Conservation (phyloP, 768 basidiomycete genomes). For the Russula virescens region DNA sequence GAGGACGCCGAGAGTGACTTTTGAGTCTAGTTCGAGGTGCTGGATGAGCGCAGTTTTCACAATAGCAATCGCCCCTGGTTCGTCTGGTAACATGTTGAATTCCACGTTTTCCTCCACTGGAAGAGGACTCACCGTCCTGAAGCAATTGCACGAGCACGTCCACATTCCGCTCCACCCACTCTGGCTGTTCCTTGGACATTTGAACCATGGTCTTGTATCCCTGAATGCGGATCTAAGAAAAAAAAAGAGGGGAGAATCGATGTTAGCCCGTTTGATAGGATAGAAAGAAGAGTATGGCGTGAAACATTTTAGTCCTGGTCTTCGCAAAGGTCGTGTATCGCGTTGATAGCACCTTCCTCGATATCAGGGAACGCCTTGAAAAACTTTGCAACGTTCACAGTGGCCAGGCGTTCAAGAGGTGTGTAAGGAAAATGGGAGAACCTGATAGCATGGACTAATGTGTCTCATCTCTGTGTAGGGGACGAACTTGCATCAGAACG, state of each 20-base stretch:
- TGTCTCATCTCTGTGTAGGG: conserved; percentile 42
- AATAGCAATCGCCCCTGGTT: conserved; percentile 55
- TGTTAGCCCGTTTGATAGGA: neutral
- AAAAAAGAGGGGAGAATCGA: neutral
- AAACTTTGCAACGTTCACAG: conserved; percentile 49
- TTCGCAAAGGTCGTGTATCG: conserved; percentile 74
- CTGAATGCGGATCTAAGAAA: conserved; percentile 56
- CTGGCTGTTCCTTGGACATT: conserved; percentile 43
- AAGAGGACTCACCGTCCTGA: conserved; percentile 53
- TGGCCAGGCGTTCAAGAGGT: conserved; percentile 50
- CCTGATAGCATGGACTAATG: conserved; percentile 48
- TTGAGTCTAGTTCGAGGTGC: conserved; percentile 60
- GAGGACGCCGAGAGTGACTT: conserved; percentile 56
- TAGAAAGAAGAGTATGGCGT: conserved; percentile 15
- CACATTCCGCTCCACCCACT: conserved; percentile 63
- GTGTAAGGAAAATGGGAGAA: conserved; percentile 45
- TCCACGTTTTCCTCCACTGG: neutral
- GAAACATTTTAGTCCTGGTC: conserved; percentile 52
- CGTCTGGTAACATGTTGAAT: conserved; percentile 42
- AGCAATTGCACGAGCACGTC: conserved; percentile 72
- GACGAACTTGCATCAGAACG: neutral
- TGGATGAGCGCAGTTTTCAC: conserved; percentile 55
- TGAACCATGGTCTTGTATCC: conserved; percentile 59
- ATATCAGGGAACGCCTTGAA: conserved; percentile 64
- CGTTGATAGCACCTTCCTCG: conserved; percentile 71